Percentiles rank a stretch among this genome's conserved stretches.
These are phyloP conservation scores for Hypoxylon fragiforme DNA, from an alignment of 495 filamentous ascomycete species.

Conservation along the genomic window DNA sequence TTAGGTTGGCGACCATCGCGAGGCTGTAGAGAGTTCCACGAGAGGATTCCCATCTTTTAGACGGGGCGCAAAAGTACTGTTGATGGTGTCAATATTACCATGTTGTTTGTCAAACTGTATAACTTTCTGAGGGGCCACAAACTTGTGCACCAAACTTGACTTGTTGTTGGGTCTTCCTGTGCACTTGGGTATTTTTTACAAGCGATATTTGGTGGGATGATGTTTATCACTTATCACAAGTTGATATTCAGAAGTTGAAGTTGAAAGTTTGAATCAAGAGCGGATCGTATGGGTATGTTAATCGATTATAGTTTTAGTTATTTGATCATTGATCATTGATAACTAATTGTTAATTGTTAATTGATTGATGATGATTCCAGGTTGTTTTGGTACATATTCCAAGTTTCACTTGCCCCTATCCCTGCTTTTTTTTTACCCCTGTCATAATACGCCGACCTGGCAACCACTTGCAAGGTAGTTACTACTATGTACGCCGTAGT, in stretches of 20 bases:
- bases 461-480: neutral
- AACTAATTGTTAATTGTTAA: neutral
- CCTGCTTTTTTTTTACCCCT: neutral
- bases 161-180: neutral
- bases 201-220: no score
- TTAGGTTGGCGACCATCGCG: constrained; percentile 42
- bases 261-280: no score
- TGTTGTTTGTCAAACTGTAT: neutral
- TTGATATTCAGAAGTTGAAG: no score
- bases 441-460: neutral
- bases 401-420: neutral
- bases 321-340: neutral
- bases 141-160: constrained; percentile 18
- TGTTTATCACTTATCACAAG: no score
- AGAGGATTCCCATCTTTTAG: constrained; percentile 32
- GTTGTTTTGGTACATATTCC: neutral
- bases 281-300: no score
- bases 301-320: neutral
- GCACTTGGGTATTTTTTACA: constrained; percentile 15
- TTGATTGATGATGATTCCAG: neutral
- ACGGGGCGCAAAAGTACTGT: constrained; percentile 12
- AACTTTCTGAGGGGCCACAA: constrained; percentile 2
- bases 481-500: neutral
- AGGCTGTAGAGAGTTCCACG: constrained; percentile 39
- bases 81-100: constrained; percentile 4